A percentile compares a stretch with the other conserved stretches of the same genome.
phyloP scores from a whole-genome alignment of 1,284 basidiomycete genomes.

The Trametes polyzona region DNA sequence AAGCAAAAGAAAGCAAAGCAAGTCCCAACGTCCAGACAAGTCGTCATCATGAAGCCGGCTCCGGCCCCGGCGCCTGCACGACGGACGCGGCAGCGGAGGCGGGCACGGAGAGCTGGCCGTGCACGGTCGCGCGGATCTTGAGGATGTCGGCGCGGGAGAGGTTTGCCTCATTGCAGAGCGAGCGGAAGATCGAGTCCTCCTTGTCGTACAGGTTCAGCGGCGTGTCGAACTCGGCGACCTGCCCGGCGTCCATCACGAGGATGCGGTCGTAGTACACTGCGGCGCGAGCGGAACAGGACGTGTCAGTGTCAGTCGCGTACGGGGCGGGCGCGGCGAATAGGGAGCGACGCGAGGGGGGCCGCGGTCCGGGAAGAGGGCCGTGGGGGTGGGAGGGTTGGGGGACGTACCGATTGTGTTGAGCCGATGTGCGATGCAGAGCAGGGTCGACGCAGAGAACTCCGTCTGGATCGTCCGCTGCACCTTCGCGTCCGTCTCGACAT shows the following conservation, averaged over 20 bases:
- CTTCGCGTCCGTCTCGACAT: slow-evolving; percentile 81
- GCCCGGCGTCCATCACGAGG: slow-evolving; percentile 74
- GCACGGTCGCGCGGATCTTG: slow-evolving; percentile 41
- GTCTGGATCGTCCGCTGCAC: slow-evolving; percentile 76
- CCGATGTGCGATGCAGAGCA: slow-evolving; percentile 79
- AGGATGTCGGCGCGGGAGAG: slow-evolving; percentile 60
- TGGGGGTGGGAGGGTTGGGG: not conserved
- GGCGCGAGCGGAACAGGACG: not conserved
- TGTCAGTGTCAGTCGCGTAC: not conserved
- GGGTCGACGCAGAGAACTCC: slow-evolving; percentile 64
- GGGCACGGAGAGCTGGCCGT: not conserved
- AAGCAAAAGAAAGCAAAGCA: too few relatives aligned
- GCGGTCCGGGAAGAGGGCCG: not conserved
- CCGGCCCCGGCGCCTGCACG: not conserved
- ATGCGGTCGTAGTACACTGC: slow-evolving; percentile 77
- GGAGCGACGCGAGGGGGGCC: not conserved
- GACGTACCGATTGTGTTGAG: slow-evolving; percentile 72
- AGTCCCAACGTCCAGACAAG: not conserved
- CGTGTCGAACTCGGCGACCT: slow-evolving; percentile 77
- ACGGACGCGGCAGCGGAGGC: slow-evolving; percentile 9
- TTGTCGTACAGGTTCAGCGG: slow-evolving; percentile 76
- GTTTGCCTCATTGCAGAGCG: slow-evolving; percentile 75
- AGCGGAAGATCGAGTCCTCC: slow-evolving; percentile 73
- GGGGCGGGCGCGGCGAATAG: not conserved
- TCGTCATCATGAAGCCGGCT: not conserved